Evolutionary conservation across 176 grass and related monocot genomes (phyloP).

Genomic region (Musa schizocarpa): DNA sequence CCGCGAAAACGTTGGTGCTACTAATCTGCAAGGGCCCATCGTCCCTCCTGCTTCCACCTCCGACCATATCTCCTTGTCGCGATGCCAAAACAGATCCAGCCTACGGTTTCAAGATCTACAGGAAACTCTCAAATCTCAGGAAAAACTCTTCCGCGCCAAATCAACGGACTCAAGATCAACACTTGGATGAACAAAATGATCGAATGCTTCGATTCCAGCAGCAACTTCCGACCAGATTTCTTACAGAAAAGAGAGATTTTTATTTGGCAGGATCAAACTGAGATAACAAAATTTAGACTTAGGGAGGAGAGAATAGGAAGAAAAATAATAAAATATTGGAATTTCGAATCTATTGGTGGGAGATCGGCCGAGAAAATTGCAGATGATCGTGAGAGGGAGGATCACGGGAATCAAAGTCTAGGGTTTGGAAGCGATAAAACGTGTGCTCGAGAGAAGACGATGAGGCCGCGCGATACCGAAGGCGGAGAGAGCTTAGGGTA

Average conservation of each 20-base stretch:
- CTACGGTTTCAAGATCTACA: neutral
- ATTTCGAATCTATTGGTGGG: too few species aligned
- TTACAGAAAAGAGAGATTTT: neutral
- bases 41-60: constrained; percentile 16
- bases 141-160: neutral
- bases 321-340: neutral
- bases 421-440: neutral
- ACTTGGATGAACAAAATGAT: neutral
- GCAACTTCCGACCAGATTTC: neutral
- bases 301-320: neutral
- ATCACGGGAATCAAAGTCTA: neutral
- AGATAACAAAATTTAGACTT: neutral
- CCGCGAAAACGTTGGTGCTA: constrained; percentile 15
- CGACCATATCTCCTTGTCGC: neutral
- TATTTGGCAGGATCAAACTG: too few species aligned
- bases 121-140: neutral
- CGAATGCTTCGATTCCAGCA: neutral
- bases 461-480: neutral
- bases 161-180: neutral
- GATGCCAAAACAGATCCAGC: constrained; percentile 4
- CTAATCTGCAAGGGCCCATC: constrained; percentile 15
- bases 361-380: too few species aligned
- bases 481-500: neutral
- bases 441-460: neutral
- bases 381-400: too few species aligned